Evolutionary conservation across 345 rosid genomes (phyloP).

Genomic region (Turnera subulata): DNA sequence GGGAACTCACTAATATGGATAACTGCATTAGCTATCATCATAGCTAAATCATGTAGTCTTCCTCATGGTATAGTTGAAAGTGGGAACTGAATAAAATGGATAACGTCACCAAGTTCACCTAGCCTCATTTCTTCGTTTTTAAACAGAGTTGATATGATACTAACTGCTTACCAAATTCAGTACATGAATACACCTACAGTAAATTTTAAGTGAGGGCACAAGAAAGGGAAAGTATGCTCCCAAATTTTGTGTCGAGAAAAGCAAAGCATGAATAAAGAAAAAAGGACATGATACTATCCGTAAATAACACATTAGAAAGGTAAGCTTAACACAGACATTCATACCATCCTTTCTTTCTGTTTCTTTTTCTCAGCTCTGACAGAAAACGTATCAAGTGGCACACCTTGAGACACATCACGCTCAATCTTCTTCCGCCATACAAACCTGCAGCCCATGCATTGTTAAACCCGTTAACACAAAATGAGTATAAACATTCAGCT

Average conservation of each 20-base stretch:
- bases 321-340: slow-evolving; percentile 6
- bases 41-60: too few relatives aligned
- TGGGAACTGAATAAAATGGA: too few relatives aligned
- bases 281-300: neutral
- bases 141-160: neutral
- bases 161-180: neutral
- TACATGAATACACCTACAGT: neutral
- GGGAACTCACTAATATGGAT: neutral
- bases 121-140: neutral
- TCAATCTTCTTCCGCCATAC: slow-evolving; percentile 96
- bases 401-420: slow-evolving; percentile 72
- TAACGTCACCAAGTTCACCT: neutral
- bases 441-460: slow-evolving; percentile 46
- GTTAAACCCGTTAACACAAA: neutral
- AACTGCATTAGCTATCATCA: too few relatives aligned
- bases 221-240: too few relatives aligned
- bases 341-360: slow-evolving; percentile 81
- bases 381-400: slow-evolving; percentile 56
- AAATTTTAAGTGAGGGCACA: neutral
- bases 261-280: neutral
- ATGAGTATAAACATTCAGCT: neutral
- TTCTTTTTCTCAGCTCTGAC: slow-evolving; percentile 83
- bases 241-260: too few relatives aligned
- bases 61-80: too few relatives aligned
- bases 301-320: neutral